These are phyloP conservation scores for Beta corolliflora DNA, from an alignment of 179 eudicot species.

Conservation along the genomic window DNA sequence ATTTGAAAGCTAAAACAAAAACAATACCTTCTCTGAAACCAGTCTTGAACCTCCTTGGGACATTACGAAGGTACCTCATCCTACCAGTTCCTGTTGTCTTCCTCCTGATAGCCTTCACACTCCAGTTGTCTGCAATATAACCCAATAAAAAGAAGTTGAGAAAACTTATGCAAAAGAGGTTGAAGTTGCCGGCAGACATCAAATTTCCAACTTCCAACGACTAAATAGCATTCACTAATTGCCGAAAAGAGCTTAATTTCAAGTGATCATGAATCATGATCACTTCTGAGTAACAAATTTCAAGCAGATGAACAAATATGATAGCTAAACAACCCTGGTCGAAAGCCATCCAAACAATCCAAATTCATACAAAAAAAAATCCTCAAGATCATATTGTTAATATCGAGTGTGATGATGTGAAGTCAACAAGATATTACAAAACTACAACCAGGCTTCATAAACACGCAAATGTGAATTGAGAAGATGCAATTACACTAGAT, in stretches of 20 bases:
- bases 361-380: too few relatives aligned
- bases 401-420: too few relatives aligned
- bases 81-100: conserved; percentile 96
- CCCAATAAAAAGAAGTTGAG: background rate
- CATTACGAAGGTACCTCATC: conserved; percentile 86
- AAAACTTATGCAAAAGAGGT: background rate
- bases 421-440: too few relatives aligned
- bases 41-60: conserved; percentile 88
- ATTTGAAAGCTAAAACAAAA: background rate
- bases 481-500: too few relatives aligned
- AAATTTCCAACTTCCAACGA: background rate
- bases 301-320: background rate
- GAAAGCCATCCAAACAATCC: background rate
- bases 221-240: background rate
- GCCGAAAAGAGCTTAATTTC: background rate
- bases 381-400: too few relatives aligned
- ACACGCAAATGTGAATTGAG: too few relatives aligned
- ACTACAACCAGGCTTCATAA: too few relatives aligned
- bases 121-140: conserved; percentile 68
- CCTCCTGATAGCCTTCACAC: conserved; percentile 87
- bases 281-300: background rate
- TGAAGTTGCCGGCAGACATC: background rate
- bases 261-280: background rate
- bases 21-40: conserved; percentile 81
- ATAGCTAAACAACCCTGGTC: background rate